Evolutionary conservation across 768 basidiomycete species (phyloP).

Genomic region (Polyporus arcularius): DNA sequence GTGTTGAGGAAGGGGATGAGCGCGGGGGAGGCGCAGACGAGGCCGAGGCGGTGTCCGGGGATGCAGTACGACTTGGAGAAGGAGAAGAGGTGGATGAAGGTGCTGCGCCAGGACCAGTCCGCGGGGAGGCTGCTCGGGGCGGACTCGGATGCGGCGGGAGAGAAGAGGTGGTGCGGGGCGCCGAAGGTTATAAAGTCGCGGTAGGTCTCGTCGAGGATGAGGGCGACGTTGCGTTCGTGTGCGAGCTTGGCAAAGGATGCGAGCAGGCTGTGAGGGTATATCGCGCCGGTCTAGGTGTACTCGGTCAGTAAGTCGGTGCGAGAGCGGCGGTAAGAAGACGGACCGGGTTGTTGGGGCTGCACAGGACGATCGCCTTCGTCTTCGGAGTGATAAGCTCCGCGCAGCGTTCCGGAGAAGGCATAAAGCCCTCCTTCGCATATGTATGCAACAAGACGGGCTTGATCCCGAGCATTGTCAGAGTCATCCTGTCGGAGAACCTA

Average conservation of each 20-base stretch:
- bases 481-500: slow-evolving; percentile 50
- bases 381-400: slow-evolving; percentile 52
- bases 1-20: slow-evolving; percentile 54
- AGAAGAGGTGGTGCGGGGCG: slow-evolving; percentile 62
- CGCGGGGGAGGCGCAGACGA: slow-evolving; percentile 59
- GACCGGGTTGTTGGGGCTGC: slow-evolving; percentile 79
- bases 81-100: slow-evolving; percentile 71
- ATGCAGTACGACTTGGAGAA: slow-evolving; percentile 81
- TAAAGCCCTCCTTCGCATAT: slow-evolving; percentile 52
- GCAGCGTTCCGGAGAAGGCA: slow-evolving; percentile 56
- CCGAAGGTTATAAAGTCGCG: slow-evolving; percentile 63
- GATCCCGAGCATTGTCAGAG: slow-evolving; percentile 62
- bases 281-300: slow-evolving; percentile 59
- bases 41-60: slow-evolving; percentile 83
- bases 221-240: slow-evolving; percentile 50
- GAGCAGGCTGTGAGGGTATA: slow-evolving; percentile 60
- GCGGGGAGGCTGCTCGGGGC: not conserved
- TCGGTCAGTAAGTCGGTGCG: not conserved
- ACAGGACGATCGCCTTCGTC: slow-evolving; percentile 71
- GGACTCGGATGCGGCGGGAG: slow-evolving; percentile 13
- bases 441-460: slow-evolving; percentile 57
- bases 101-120: slow-evolving; percentile 54
- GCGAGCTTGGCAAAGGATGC: slow-evolving; percentile 63
- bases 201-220: slow-evolving; percentile 89
- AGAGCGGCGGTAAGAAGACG: not conserved